A percentile compares a stretch with the other conserved stretches of the same genome.
Evolutionary conservation across 2,329 filamentous ascomycete genomes (phyloP).

Genomic region (Venturia aucupariae): DNA sequence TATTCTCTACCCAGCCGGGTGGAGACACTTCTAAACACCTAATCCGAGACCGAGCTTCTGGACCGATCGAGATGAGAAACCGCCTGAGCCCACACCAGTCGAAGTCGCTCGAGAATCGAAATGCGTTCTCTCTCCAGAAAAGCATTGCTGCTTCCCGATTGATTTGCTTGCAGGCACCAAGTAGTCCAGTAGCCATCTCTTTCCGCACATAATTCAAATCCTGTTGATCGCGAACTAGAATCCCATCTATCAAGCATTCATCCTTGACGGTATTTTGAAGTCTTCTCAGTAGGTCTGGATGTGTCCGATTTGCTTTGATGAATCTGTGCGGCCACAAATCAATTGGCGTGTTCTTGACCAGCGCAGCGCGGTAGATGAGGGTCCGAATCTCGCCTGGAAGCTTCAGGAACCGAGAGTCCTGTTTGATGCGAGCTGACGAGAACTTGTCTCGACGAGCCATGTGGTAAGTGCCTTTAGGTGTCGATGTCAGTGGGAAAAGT

Average conservation of each 20-base stretch:
- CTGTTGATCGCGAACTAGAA: background rate
- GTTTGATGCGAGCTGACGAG: background rate
- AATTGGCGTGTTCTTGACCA: constrained; percentile 1
- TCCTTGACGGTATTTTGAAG: background rate
- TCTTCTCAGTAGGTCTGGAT: background rate
- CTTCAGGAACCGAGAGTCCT: background rate
- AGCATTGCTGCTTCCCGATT: background rate
- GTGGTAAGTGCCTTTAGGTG: background rate
- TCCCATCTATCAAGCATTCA: background rate
- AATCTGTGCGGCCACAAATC: constrained; percentile 6
- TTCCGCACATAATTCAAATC: constrained; percentile 1
- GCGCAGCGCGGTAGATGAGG: constrained; percentile 8
- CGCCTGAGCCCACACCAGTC: background rate
- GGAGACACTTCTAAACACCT: background rate
- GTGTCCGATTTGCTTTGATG: background rate
- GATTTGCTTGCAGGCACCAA: background rate
- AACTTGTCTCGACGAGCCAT: constrained; percentile 1
- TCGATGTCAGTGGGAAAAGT: no score
- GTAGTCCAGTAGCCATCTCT: constrained; percentile 1
- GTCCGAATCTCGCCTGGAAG: constrained; percentile 5
- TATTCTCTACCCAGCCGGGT: background rate
- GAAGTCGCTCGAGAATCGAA: constrained; percentile 10
- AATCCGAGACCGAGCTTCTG: constrained; percentile 10
- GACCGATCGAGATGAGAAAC: constrained; percentile 5
- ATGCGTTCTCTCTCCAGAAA: constrained; percentile 5